phyloP scores from a whole-genome alignment of 139 green algal species.

The Chlorella ohadii region DNA sequence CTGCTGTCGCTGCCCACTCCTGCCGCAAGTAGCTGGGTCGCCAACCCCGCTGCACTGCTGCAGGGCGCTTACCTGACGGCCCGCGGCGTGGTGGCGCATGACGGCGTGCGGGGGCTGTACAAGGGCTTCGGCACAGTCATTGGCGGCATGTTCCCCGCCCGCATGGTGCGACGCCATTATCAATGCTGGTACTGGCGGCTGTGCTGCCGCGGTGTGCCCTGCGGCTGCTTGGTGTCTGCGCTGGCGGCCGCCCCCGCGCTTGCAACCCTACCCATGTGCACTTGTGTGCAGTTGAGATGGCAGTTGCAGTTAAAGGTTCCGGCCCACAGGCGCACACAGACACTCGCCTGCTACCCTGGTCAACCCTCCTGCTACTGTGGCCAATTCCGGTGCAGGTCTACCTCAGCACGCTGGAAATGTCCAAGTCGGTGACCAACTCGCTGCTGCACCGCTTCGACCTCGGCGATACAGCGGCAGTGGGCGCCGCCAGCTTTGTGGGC shows the following conservation, averaged over 20 bases:
- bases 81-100: slow-evolving; percentile 63
- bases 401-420: slow-evolving; percentile 75
- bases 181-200: not conserved
- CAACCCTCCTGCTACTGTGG: too few species aligned
- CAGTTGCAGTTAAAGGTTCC: too few species aligned
- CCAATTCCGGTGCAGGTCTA: too few species aligned
- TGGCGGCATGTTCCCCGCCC: slow-evolving; percentile 72
- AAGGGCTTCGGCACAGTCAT: slow-evolving; percentile 82
- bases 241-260: too few species aligned
- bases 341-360: too few species aligned
- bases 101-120: slow-evolving; percentile 92
- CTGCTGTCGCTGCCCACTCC: too few species aligned
- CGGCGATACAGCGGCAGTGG: slow-evolving; percentile 55
- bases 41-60: too few species aligned
- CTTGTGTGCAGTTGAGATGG: too few species aligned
- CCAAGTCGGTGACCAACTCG: slow-evolving; percentile 55
- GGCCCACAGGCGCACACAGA: too few species aligned
- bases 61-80: slow-evolving; percentile 69
- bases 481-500: slow-evolving; percentile 70
- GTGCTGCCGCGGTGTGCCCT: not conserved
- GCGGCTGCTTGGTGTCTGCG: too few species aligned
- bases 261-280: too few species aligned
- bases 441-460: slow-evolving; percentile 48
- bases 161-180: slow-evolving; percentile 20
- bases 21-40: too few species aligned